Conservation (phyloP, 495 filamentous ascomycete genomes). For the Cercophora newfieldiana region DNA sequence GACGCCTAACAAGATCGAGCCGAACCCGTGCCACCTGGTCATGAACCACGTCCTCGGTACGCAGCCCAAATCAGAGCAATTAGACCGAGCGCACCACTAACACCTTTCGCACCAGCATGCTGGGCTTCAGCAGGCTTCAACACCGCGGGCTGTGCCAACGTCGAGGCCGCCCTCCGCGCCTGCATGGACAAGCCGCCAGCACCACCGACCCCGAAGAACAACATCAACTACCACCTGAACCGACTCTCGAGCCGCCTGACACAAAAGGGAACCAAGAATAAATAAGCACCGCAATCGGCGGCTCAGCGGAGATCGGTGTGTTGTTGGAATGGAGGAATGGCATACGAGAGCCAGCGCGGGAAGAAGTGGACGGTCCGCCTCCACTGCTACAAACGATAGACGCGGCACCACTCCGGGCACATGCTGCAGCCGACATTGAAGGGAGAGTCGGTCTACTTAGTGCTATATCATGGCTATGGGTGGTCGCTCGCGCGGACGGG, state of each 20-base stretch:
- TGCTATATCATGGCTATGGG: not conserved
- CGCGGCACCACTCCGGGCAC: not conserved
- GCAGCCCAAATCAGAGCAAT: constrained; percentile 29
- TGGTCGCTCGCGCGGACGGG: not conserved
- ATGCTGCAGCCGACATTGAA: not conserved
- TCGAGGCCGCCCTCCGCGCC: constrained; percentile 79
- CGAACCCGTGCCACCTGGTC: constrained; percentile 76
- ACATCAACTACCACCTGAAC: constrained; percentile 92
- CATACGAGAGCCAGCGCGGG: not conserved
- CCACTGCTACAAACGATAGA: not conserved
- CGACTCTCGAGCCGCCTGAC: constrained; percentile 82
- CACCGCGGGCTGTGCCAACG: constrained; percentile 68
- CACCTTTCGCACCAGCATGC: constrained; percentile 61
- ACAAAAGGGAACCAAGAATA: constrained; percentile 55
- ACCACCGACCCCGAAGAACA: constrained; percentile 68
- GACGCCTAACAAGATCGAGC: constrained; percentile 70
- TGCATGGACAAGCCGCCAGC: constrained; percentile 90
- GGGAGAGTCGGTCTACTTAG: not conserved
- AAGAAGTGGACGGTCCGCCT: not conserved
- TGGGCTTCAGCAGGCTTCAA: constrained; percentile 88
- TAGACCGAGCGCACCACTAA: not conserved
- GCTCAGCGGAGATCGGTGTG: not conserved
- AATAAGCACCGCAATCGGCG: constrained; percentile 55
- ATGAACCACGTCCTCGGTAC: constrained; percentile 92
- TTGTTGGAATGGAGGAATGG: not conserved